These are phyloP conservation scores for Linum trigynum DNA, from an alignment of 345 rosid genomes.

Conservation along the genomic window DNA sequence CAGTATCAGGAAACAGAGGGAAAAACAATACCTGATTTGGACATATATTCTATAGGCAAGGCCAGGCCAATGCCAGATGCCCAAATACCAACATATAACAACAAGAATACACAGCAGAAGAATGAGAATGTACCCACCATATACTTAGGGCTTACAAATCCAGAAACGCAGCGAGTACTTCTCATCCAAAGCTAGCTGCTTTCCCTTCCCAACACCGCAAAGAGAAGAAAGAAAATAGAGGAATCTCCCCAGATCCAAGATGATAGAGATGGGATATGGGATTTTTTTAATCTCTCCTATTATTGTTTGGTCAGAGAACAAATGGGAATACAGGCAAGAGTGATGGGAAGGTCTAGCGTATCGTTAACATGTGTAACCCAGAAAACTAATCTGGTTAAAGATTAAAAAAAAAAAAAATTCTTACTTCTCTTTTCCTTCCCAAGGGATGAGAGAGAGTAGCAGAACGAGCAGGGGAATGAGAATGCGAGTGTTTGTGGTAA, in stretches of 20 bases:
- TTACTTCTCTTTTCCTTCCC: not conserved
- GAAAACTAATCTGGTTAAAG: conserved; percentile 7
- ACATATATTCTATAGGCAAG: not conserved
- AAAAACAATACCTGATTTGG: not conserved
- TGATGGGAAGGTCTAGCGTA: conserved; percentile 21
- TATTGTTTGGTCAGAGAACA: conserved; percentile 15
- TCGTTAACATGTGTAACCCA: conserved; percentile 7
- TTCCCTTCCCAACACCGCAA: conserved; percentile 3
- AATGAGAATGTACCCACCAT: not conserved
- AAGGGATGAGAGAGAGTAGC: conserved; percentile 7
- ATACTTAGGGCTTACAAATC: not conserved
- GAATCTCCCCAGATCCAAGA: conserved; percentile 54
- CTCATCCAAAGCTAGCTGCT: not conserved
- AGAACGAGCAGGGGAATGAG: conserved; percentile 1
- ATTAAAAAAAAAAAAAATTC: not conserved
- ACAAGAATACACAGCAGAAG: not conserved
- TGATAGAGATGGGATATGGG: conserved; percentile 14
- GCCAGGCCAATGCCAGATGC: not conserved
- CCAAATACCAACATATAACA: not conserved
- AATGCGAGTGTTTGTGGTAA: conserved; percentile 17
- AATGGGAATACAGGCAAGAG: conserved; percentile 31
- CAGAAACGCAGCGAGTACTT: not conserved
- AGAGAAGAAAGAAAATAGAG: conserved; percentile 18
- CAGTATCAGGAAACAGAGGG: not conserved
- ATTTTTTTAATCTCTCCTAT: conserved; percentile 13